Evolutionary conservation across 805 yeast genomes (phyloP).

Genomic region (Starmera quercuum): DNA sequence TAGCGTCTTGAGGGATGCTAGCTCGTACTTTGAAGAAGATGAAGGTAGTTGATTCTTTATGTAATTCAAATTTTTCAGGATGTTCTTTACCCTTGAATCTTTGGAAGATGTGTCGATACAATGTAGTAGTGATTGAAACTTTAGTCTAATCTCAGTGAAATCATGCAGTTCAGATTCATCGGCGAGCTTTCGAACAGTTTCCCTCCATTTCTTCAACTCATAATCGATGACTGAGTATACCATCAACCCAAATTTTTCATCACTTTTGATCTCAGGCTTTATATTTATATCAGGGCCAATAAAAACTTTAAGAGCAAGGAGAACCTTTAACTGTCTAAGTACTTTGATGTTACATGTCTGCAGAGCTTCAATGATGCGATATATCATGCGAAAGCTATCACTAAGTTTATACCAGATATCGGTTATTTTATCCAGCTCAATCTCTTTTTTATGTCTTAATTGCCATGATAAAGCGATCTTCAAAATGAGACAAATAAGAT

Average conservation of each 20-base stretch:
- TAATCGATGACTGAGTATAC: no score
- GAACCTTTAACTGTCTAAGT: not conserved
- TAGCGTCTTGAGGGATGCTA: not conserved
- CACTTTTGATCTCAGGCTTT: no score
- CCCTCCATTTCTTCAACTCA: no score
- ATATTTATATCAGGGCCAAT: no score
- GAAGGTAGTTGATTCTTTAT: not conserved
- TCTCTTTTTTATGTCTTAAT: not conserved
- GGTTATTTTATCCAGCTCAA: not conserved
- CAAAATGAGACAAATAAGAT: not conserved
- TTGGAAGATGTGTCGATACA: no score
- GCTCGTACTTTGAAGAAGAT: not conserved
- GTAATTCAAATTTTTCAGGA: not conserved
- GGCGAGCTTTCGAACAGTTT: no score
- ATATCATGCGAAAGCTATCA: not conserved
- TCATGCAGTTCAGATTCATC: no score
- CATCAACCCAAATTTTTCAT: no score
- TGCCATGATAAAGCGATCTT: conserved; percentile 5
- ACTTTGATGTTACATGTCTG: not conserved
- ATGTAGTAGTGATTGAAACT: no score
- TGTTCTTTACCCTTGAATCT: no score
- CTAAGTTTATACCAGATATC: conserved; percentile 4
- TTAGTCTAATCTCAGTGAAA: no score
- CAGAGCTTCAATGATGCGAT: conserved; percentile 7
- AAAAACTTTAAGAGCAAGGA: not conserved